Evolutionary conservation across 345 rosid species (phyloP).

Genomic region (Arabidopsis suecica): DNA sequence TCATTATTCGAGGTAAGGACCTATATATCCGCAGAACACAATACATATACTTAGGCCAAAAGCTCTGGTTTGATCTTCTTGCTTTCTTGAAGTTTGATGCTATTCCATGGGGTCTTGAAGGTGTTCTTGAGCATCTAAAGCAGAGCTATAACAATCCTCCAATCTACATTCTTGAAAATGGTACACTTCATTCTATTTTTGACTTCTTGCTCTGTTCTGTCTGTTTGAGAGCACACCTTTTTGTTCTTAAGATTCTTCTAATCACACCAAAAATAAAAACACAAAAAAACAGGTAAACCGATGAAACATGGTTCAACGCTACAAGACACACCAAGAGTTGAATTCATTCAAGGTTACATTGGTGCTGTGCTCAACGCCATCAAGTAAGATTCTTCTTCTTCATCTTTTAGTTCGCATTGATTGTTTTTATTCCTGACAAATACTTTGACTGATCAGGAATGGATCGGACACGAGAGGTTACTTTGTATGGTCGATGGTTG

Average conservation of each 20-base stretch:
- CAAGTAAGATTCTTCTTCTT: slow-evolving; percentile 12
- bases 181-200: slow-evolving; percentile 38
- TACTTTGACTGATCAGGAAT: slow-evolving; percentile 7
- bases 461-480: slow-evolving; percentile 63
- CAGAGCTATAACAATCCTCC: slow-evolving; percentile 53
- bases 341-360: slow-evolving; percentile 44
- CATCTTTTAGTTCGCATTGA: too few relatives aligned
- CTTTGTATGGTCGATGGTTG: slow-evolving; percentile 60
- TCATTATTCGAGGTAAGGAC: slow-evolving; percentile 32
- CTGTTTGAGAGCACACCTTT: background rate
- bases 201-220: background rate
- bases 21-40: background rate
- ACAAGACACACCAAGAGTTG: slow-evolving; percentile 50
- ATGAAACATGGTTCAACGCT: slow-evolving; percentile 38
- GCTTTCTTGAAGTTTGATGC: slow-evolving; percentile 43
- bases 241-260: background rate
- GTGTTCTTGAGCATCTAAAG: slow-evolving; percentile 48
- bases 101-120: slow-evolving; percentile 48
- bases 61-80: background rate
- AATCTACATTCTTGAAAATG: slow-evolving; percentile 58
- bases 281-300: slow-evolving; percentile 39
- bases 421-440: too few relatives aligned
- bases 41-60: background rate
- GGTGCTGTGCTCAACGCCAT: slow-evolving; percentile 54
- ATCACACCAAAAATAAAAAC: background rate